phyloP scores from a whole-genome alignment of 2,329 filamentous ascomycete genomes.

The Fusarium denticulatum region DNA sequence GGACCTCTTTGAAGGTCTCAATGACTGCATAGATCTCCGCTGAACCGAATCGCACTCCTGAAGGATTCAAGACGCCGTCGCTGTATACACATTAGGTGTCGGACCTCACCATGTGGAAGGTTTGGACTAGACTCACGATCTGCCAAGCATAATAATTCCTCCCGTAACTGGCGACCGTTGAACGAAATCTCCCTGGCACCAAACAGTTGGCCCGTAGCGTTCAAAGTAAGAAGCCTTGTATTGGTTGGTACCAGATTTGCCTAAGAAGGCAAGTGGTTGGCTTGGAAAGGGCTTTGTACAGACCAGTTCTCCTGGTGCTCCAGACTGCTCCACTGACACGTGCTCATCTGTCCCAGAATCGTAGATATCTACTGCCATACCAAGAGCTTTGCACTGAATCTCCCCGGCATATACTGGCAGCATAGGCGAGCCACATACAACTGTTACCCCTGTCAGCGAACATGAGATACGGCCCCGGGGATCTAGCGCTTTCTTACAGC shows the following conservation, averaged over 20 bases:
- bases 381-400: conserved; percentile 22
- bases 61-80: not conserved
- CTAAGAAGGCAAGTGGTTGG: not conserved
- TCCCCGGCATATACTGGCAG: conserved; percentile 10
- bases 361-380: conserved; percentile 21
- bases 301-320: not conserved
- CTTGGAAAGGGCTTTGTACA: not conserved
- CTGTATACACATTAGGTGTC: not conserved
- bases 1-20: not conserved
- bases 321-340: not conserved
- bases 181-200: not conserved
- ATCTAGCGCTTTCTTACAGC: no score
- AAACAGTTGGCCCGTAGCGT: not conserved
- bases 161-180: not conserved
- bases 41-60: not conserved
- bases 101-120: no score
- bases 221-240: not conserved
- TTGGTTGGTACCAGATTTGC: not conserved
- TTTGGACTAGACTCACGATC: not conserved
- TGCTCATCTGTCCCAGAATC: not conserved
- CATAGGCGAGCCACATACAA: not conserved
- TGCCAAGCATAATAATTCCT: not conserved
- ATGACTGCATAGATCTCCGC: not conserved
- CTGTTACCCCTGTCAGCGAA: not conserved
- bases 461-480: no score